Percentiles rank a stretch among this genome's conserved stretches.
Evolutionary conservation across 2,329 filamentous ascomycete species (phyloP).

Genomic region (Zymoseptoria brevis): DNA sequence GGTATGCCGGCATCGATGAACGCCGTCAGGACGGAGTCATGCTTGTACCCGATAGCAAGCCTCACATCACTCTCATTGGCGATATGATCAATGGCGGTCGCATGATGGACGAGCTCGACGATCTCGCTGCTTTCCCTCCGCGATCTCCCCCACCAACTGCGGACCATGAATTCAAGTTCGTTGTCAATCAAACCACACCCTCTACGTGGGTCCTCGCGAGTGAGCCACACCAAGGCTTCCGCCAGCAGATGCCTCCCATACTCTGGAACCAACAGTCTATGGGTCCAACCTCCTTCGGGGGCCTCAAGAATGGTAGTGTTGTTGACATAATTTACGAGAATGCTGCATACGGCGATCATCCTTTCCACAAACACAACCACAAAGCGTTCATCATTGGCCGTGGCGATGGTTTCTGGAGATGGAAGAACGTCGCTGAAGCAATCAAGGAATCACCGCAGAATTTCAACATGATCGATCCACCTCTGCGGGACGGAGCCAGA

Average conservation of each 20-base stretch:
- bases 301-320: slow-evolving; percentile 33
- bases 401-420: slow-evolving; percentile 21
- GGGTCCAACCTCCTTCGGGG: slow-evolving; percentile 9
- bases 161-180: slow-evolving; percentile 13
- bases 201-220: slow-evolving; percentile 10
- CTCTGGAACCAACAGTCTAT: slow-evolving; percentile 14
- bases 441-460: slow-evolving; percentile 7
- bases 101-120: slow-evolving; percentile 12
- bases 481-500: slow-evolving; percentile 10
- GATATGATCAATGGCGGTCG: slow-evolving; percentile 5
- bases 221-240: slow-evolving; percentile 15
- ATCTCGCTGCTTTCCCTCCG: slow-evolving; percentile 10
- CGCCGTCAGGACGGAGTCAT: slow-evolving; percentile 4
- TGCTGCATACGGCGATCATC: slow-evolving; percentile 18
- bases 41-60: slow-evolving; percentile 5
- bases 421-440: slow-evolving; percentile 15
- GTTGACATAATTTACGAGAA: slow-evolving; percentile 25
- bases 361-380: slow-evolving; percentile 26
- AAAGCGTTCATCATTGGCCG: slow-evolving; percentile 23
- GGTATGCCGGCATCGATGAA: slow-evolving; percentile 10
- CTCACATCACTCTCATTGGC: slow-evolving; percentile 8
- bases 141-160: slow-evolving; percentile 10
- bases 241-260: slow-evolving; percentile 14
- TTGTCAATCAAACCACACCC: slow-evolving; percentile 9
- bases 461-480: slow-evolving; percentile 15